phyloP scores from a whole-genome alignment of 768 basidiomycete species.

The Suillus decipiens region DNA sequence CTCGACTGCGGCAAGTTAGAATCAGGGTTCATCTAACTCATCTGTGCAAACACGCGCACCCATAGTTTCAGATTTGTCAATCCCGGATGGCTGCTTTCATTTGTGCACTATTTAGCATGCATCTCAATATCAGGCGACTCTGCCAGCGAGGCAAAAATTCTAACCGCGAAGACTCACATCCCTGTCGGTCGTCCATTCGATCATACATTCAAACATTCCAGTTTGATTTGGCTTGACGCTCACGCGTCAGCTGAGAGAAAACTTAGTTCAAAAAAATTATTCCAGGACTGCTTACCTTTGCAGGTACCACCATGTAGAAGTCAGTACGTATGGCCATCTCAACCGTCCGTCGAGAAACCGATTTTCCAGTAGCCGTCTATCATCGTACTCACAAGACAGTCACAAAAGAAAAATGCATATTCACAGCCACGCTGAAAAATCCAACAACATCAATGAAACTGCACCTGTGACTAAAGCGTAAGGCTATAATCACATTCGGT shows the following conservation, averaged over 20 bases:
- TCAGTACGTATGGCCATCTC: background rate
- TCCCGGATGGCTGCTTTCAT: background rate
- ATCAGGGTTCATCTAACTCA: too few relatives aligned
- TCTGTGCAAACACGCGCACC: background rate
- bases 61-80: background rate
- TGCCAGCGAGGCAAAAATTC: background rate
- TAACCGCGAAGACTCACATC: background rate
- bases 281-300: background rate
- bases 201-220: background rate
- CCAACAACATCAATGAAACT: background rate
- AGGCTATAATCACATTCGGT: conserved; percentile 94
- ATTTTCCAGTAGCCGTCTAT: background rate
- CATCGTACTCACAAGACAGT: background rate
- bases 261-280: background rate
- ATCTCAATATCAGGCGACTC: background rate
- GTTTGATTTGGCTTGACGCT: background rate
- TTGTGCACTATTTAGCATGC: background rate
- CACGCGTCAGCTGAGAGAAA: background rate
- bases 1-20: too few relatives aligned
- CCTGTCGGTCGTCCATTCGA: background rate
- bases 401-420: conserved; percentile 2
- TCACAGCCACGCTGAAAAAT: background rate
- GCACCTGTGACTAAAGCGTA: conserved; percentile 47
- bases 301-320: background rate
- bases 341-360: background rate